These are phyloP conservation scores for Neofusicoccum cordaticola DNA, from an alignment of 2,329 filamentous ascomycete species.

Conservation along the genomic window DNA sequence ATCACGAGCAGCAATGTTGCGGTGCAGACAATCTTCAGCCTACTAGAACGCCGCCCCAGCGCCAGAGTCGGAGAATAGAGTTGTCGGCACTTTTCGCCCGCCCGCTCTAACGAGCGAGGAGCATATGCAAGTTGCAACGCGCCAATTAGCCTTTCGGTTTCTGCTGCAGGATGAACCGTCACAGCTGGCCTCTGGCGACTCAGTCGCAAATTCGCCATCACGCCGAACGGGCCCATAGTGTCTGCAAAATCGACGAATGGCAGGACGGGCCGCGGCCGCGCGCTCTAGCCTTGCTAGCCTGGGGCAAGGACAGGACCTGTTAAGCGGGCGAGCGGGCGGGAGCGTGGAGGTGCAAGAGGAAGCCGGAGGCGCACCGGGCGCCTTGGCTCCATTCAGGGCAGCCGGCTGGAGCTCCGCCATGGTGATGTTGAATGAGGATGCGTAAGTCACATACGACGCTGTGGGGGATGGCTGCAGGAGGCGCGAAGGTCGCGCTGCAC, in stretches of 20 bases:
- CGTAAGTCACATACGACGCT: conserved; percentile 5
- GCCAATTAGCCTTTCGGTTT: neutral
- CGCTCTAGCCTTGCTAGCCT: conserved; percentile 1
- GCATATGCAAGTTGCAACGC: conserved; percentile 2
- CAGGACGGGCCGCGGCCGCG: conserved; percentile 2
- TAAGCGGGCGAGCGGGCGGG: neutral
- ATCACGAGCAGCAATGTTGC: neutral
- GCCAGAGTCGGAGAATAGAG: conserved; percentile 12
- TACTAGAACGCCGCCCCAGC: neutral
- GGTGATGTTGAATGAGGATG: neutral
- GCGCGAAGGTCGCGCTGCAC: neutral
- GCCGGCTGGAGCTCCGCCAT: neutral
- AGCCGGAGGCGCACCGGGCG: conserved; percentile 3
- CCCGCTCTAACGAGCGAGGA: neutral
- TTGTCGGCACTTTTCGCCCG: neutral
- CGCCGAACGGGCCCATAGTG: neutral
- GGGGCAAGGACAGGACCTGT: neutral
- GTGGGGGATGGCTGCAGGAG: conserved; percentile 8
- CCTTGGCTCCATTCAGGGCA: conserved; percentile 7
- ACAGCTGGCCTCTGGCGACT: neutral
- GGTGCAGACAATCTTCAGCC: neutral
- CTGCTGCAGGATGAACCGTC: neutral
- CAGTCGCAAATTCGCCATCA: neutral
- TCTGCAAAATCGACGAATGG: neutral
- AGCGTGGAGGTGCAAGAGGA: neutral